These are phyloP conservation scores for Arctium minus DNA, from an alignment of 129 eudicot species.

Conservation along the genomic window DNA sequence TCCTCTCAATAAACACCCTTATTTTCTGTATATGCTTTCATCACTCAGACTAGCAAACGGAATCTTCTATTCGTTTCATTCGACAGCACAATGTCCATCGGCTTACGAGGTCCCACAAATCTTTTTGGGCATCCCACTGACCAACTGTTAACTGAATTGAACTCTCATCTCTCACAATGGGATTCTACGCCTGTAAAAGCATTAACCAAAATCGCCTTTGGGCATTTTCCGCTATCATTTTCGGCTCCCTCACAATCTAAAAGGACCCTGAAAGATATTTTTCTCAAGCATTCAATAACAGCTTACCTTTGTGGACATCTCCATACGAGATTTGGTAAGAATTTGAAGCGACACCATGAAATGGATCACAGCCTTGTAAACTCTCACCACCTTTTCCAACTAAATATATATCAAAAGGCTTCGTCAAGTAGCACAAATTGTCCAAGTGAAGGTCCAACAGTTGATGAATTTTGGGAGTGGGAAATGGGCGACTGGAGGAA, in stretches of 20 bases:
- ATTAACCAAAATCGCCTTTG: slow-evolving; percentile 68
- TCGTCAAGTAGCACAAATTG: slow-evolving; percentile 26
- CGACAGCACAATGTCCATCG: slow-evolving; percentile 70
- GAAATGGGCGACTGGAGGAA: slow-evolving; percentile 98
- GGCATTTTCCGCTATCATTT: slow-evolving; percentile 95
- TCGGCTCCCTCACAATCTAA: slow-evolving; percentile 69
- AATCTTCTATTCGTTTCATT: slow-evolving; percentile 76
- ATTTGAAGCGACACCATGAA: slow-evolving; percentile 73
- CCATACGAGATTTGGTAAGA: slow-evolving; percentile 69
- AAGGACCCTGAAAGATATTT: slow-evolving; percentile 57
- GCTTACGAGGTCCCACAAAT: slow-evolving; percentile 95
- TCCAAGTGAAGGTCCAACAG: slow-evolving; percentile 29
- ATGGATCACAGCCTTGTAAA: slow-evolving; percentile 16
- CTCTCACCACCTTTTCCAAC: slow-evolving; percentile 41
- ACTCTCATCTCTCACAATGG: slow-evolving; percentile 74
- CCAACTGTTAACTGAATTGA: slow-evolving; percentile 53
- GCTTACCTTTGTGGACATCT: slow-evolving; percentile 93
- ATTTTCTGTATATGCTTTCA: slow-evolving; percentile 12
- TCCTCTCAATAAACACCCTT: neutral
- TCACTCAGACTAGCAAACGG: slow-evolving; percentile 59
- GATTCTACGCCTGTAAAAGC: slow-evolving; percentile 41
- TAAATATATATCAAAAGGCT: slow-evolving; percentile 41
- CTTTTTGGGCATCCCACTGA: slow-evolving; percentile 93
- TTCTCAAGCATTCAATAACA: slow-evolving; percentile 53
- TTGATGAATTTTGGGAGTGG: slow-evolving; percentile 84